These are phyloP conservation scores for Metschnikowia proteae DNA, from an alignment of 805 yeast genomes.

Conservation along the genomic window DNA sequence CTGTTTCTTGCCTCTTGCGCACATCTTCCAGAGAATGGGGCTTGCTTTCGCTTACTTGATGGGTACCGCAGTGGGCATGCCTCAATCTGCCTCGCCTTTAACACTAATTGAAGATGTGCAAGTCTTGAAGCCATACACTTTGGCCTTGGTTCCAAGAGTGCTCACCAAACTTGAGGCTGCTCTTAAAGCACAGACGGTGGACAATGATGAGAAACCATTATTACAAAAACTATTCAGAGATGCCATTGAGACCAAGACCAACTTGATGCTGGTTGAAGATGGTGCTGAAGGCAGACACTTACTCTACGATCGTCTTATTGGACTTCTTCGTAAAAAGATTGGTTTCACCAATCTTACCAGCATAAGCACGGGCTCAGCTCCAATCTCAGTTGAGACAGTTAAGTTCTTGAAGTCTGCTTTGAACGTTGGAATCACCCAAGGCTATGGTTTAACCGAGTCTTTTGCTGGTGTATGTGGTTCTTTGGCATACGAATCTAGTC, in stretches of 20 bases:
- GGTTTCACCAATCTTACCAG: conserved; percentile 29
- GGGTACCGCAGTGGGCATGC: conserved; percentile 26
- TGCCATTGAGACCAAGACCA: conserved; percentile 29
- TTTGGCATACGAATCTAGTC: conserved; percentile 18
- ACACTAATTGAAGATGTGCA: conserved; percentile 57
- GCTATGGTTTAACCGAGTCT: conserved; percentile 35
- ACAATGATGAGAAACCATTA: conserved; percentile 32
- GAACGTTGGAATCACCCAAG: conserved; percentile 26
- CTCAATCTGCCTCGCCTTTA: conserved; percentile 38
- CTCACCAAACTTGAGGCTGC: conserved; percentile 53
- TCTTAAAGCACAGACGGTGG: conserved; percentile 20
- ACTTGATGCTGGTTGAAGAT: conserved; percentile 34
- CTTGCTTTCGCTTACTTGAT: conserved; percentile 11
- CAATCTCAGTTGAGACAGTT: conserved; percentile 21
- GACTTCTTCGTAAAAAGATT: conserved; percentile 26
- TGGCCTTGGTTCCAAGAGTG: conserved; percentile 63
- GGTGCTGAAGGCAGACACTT: conserved; percentile 34
- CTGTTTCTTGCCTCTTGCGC: conserved; percentile 27
- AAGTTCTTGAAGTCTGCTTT: conserved; percentile 24
- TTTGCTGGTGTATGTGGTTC: conserved; percentile 23
- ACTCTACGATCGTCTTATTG: conserved; percentile 33
- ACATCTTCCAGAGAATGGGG: conserved; percentile 21
- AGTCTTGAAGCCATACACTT: conserved; percentile 48
- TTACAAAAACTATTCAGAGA: conserved; percentile 26
- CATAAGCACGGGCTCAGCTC: conserved; percentile 27